Percentiles rank a stretch among this genome's conserved stretches.
Conservation (phyloP, 208 protist genomes). For the Acanthamoeba triangularis region DNA sequence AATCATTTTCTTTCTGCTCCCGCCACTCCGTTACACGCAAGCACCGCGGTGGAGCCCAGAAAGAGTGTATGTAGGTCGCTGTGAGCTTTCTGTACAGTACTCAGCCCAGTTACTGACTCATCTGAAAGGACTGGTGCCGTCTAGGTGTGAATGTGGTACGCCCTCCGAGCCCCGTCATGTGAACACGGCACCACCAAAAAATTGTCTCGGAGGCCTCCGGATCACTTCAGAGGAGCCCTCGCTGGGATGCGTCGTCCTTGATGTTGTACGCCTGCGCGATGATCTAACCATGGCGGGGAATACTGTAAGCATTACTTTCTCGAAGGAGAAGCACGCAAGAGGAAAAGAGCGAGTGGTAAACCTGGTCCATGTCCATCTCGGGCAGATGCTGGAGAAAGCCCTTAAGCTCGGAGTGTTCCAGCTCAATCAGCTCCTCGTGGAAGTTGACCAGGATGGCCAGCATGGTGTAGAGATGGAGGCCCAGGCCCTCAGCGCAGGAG, state of each 20-base stretch:
- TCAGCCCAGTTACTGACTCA: too few relatives aligned
- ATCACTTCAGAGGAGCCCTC: not conserved
- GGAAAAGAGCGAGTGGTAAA: not conserved
- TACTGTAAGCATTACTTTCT: not conserved
- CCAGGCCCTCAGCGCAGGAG: conserved; percentile 76
- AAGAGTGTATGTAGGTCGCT: too few relatives aligned
- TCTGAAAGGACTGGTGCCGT: too few relatives aligned
- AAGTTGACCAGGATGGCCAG: conserved; percentile 82
- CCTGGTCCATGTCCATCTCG: conserved; percentile 85
- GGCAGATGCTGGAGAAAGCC: conserved; percentile 85
- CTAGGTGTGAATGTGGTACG: too few relatives aligned
- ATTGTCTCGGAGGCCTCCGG: too few relatives aligned
- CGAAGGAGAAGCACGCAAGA: not conserved
- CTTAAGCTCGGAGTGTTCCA: conserved; percentile 84
- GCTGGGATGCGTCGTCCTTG: conserved; percentile 76
- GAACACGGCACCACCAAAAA: too few relatives aligned
- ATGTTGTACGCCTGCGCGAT: conserved; percentile 85
- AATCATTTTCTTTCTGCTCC: too few relatives aligned
- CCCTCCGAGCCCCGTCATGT: too few relatives aligned
- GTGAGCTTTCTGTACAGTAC: too few relatives aligned
- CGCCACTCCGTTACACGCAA: too few relatives aligned
- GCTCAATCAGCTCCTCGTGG: conserved; percentile 82
- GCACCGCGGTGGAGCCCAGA: too few relatives aligned
- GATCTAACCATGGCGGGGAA: not conserved
- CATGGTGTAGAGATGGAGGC: conserved; percentile 81